Evolutionary conservation across 2,329 filamentous ascomycete genomes (phyloP), one percentile per base, ranked within the genome.

Genomic region (Monosporascus sp.): DNA sequence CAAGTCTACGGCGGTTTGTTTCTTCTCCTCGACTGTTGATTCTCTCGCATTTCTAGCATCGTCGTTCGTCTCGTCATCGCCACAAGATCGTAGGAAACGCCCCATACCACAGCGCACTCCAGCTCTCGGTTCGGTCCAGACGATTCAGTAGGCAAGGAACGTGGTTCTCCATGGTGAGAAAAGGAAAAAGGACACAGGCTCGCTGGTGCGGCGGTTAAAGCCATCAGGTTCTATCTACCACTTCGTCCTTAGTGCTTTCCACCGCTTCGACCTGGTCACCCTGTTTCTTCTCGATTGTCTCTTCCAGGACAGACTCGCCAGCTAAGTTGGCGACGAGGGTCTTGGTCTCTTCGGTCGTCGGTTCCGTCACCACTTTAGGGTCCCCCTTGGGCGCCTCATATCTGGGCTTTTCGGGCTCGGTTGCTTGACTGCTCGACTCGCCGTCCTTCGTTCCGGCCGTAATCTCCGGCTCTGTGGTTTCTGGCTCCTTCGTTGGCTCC

Each of bases 271-370:
- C 65, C 55, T 68, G 58, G 49, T 68, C 63, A 27, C 57, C 55
- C 5, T 53, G 54, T 5, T 65, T 63, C 58, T 68, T 66, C 27
- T 63, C 56, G 24, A 67, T 49, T 7, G 60, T 63, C 52, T 68
- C 65, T 49, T 66, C 57, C 53, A 66, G 48, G 50, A 68, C 62
- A 11, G 66, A 61, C 52, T 68, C 66, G 39, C 66, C 65, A 24
- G 66, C 65, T 17, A 57, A 64, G 41, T 67, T 68, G 4, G 65
- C 65, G 41, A 54, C 65, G 14, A 68, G 55, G 9, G 65, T 61
- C 50, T 68, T 66, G 6, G 58, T 64, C 50, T 68, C 65, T 46
- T 64, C 60, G 27, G 51, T 50, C 7, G 52, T 57, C 8, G 55
- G 18, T 51, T 61, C 56, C 24, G n/a, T 43, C 46, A 52, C 49